Conservation (phyloP, 192 early-diverging fungal genomes). For the Rhizophagus sp. region DNA sequence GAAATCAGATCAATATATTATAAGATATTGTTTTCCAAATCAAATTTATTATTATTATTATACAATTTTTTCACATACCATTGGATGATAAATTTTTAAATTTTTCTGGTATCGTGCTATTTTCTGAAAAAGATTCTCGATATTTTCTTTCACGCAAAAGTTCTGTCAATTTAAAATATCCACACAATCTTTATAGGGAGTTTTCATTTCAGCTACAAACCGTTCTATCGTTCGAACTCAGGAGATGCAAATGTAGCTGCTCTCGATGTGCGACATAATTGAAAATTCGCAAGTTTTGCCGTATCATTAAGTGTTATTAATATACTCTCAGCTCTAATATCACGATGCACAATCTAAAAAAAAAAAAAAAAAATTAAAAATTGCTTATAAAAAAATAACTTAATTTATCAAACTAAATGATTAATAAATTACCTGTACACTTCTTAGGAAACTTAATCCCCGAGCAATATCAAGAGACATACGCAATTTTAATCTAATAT, state of each 20-base stretch:
- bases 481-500: neutral
- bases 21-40: too few relatives aligned
- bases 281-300: conserved; percentile 23
- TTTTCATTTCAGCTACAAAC: neutral
- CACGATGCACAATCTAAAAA: conserved; percentile 18
- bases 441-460: neutral
- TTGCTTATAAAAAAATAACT: too few relatives aligned
- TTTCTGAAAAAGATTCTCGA: neutral
- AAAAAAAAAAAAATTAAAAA: too few relatives aligned
- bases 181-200: neutral
- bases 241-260: neutral
- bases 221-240: too few relatives aligned
- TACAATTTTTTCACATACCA: neutral
- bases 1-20: too few relatives aligned
- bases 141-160: neutral
- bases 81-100: neutral
- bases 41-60: too few relatives aligned
- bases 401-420: too few relatives aligned
- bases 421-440: too few relatives aligned
- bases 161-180: neutral
- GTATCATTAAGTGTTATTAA: neutral
- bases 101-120: neutral
- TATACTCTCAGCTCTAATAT: conserved; percentile 21
- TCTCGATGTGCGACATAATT: neutral
- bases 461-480: conserved; percentile 23